Evolutionary conservation across 2,329 filamentous ascomycete genomes (phyloP).

Genomic region (Thermoascus crustaceus): DNA sequence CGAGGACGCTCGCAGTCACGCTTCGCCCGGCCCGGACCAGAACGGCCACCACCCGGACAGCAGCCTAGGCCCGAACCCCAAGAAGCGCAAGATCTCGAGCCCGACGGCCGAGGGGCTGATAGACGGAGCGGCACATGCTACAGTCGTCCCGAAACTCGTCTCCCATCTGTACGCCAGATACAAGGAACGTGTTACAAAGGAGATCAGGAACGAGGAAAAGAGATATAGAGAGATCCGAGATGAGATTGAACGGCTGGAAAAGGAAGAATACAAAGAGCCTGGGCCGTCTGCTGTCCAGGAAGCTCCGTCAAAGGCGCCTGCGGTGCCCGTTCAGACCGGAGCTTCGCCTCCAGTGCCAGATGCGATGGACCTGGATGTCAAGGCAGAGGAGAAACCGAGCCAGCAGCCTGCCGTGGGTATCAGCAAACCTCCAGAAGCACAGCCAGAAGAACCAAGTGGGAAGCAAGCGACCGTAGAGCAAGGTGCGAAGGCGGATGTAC

Average conservation of each 20-base stretch:
- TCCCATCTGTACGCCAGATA: conserved; percentile 69
- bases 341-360: conserved; percentile 12
- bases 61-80: conserved; percentile 39
- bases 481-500: not conserved
- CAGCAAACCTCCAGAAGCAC: conserved; percentile 5
- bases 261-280: conserved; percentile 45
- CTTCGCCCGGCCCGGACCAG: conserved; percentile 21
- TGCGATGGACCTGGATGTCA: conserved; percentile 22
- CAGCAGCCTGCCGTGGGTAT: conserved; percentile 8
- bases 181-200: conserved; percentile 57
- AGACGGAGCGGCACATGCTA: conserved; percentile 58
- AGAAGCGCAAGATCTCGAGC: conserved; percentile 66
- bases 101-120: conserved; percentile 56
- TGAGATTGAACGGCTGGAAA: conserved; percentile 62
- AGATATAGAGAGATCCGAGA: conserved; percentile 54
- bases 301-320: conserved; percentile 1
- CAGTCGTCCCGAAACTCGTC: conserved; percentile 63
- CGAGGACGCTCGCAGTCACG: conserved; percentile 30
- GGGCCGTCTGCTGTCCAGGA: conserved; percentile 5
- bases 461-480: not conserved
- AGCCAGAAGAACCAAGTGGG: not conserved
- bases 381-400: conserved; percentile 13
- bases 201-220: conserved; percentile 67
- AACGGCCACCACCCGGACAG: conserved; percentile 22
- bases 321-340: conserved; percentile 6